These are phyloP conservation scores for Sporothrix pseudoabietina DNA, from an alignment of 2,329 filamentous ascomycete species.

Conservation along the genomic window DNA sequence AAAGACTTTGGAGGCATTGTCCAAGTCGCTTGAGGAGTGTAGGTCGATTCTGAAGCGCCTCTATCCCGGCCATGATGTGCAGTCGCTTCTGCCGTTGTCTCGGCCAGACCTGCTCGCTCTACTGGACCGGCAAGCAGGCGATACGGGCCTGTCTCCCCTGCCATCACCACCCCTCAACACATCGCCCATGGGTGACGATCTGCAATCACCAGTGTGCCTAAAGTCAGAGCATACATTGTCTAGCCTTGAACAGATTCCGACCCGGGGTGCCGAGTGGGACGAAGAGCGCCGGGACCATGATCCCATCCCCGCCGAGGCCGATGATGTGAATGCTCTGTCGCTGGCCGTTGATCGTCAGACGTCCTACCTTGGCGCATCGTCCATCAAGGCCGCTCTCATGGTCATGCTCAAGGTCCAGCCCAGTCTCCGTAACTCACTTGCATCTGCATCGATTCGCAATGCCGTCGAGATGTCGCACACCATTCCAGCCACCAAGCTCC, in stretches of 20 bases:
- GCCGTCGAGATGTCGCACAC: constrained; percentile 52
- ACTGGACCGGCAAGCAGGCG: constrained; percentile 51
- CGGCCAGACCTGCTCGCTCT: constrained; percentile 63
- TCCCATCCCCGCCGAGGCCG: constrained; percentile 63
- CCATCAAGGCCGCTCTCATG: constrained; percentile 72
- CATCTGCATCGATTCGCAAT: constrained; percentile 50
- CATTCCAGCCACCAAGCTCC: constrained; percentile 49
- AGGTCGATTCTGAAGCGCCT: constrained; percentile 62
- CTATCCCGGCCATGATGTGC: constrained; percentile 60
- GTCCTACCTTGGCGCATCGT: constrained; percentile 72
- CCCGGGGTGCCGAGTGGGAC: constrained; percentile 66
- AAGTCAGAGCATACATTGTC: constrained; percentile 53
- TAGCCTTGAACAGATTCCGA: constrained; percentile 69
- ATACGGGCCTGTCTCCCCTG: constrained; percentile 47
- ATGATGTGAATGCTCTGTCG: constrained; percentile 72
- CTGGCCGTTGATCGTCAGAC: constrained; percentile 60
- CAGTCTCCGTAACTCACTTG: constrained; percentile 49
- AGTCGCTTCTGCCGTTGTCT: constrained; percentile 55
- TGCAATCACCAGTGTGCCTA: constrained; percentile 53
- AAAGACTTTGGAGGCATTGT: constrained; percentile 69
- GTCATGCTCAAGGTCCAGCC: constrained; percentile 65
- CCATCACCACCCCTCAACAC: constrained; percentile 58
- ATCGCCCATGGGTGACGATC: constrained; percentile 52
- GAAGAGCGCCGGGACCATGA: constrained; percentile 61
- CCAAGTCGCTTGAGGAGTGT: constrained; percentile 67